A percentile compares a stretch with the other conserved stretches of the same genome.
Evolutionary conservation across 129 eudicot species (phyloP).

Genomic region (Heracleum sosnowskyi): DNA sequence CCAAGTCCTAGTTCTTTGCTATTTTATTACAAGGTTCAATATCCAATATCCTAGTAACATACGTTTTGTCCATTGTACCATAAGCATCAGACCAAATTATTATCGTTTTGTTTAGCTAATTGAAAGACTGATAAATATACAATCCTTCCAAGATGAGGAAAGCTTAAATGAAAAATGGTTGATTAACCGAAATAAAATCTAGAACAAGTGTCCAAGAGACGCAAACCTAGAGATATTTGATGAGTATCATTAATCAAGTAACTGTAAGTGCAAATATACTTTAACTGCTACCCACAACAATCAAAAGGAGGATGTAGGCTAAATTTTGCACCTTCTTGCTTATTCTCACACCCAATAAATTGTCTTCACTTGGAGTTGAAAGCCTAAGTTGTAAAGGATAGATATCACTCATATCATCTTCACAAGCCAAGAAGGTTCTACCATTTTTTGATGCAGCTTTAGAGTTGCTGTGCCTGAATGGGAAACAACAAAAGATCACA

Average conservation of each 20-base stretch:
- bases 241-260: not conserved
- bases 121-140: not conserved
- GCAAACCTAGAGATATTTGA: not conserved
- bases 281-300: not conserved
- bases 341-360: constrained; percentile 66
- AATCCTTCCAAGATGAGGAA: not conserved
- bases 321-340: constrained; percentile 67
- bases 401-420: constrained; percentile 87
- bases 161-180: not conserved
- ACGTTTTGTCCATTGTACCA: not conserved
- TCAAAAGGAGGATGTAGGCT: not conserved
- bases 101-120: not conserved
- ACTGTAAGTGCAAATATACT: not conserved
- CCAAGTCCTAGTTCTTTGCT: not conserved
- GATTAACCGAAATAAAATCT: not conserved
- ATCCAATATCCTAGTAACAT: not conserved
- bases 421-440: constrained; percentile 40
- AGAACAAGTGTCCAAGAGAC: not conserved
- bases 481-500: not conserved
- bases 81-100: not conserved
- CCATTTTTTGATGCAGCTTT: constrained; percentile 48
- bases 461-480: constrained; percentile 73
- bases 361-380: constrained; percentile 58
- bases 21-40: not conserved
- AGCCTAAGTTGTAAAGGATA: constrained; percentile 94